phyloP scores from a whole-genome alignment of 352 stramenopile species.

The Pythium brachiatum region DNA sequence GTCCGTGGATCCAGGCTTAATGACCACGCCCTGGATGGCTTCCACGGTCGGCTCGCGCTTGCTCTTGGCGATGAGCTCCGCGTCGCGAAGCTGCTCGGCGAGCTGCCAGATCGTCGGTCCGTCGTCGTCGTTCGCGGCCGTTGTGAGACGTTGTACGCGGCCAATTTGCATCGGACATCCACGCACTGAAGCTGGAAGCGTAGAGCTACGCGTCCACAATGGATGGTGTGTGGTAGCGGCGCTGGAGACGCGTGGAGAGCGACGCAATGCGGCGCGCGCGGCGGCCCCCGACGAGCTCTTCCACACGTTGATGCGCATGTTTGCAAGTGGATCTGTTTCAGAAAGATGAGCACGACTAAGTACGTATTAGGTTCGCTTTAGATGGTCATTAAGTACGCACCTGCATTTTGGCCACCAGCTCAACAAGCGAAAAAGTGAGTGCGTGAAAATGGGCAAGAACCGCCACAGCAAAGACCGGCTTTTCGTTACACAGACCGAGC shows the following conservation, averaged over 20 bases:
- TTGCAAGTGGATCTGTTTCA: not conserved
- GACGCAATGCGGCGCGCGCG: constrained; percentile 4
- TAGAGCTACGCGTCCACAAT: not conserved
- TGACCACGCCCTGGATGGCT: constrained; percentile 19
- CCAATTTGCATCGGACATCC: constrained; percentile 16
- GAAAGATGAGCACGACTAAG: not conserved
- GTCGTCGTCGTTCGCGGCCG: not conserved
- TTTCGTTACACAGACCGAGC: constrained; percentile 89
- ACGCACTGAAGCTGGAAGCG: not conserved
- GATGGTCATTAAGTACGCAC: constrained; percentile 8
- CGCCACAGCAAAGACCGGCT: constrained; percentile 88
- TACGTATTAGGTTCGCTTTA: not conserved
- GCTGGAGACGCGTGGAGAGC: not conserved
- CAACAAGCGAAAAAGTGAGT: not conserved
- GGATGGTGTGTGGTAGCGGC: not conserved
- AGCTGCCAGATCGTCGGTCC: constrained; percentile 21
- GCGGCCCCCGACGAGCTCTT: constrained; percentile 10
- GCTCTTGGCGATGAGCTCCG: constrained; percentile 16
- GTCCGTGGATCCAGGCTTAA: constrained; percentile 19
- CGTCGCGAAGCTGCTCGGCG: constrained; percentile 17
- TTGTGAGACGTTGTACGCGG: constrained; percentile 5
- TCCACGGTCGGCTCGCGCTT: constrained; percentile 15
- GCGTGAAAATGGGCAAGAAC: constrained; percentile 83
- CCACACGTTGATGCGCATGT: constrained; percentile 25
- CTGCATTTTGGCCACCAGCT: not conserved